These are phyloP conservation scores for Gloeopeniophorella convolvens DNA, from an alignment of 768 basidiomycete genomes.

Conservation along the genomic window DNA sequence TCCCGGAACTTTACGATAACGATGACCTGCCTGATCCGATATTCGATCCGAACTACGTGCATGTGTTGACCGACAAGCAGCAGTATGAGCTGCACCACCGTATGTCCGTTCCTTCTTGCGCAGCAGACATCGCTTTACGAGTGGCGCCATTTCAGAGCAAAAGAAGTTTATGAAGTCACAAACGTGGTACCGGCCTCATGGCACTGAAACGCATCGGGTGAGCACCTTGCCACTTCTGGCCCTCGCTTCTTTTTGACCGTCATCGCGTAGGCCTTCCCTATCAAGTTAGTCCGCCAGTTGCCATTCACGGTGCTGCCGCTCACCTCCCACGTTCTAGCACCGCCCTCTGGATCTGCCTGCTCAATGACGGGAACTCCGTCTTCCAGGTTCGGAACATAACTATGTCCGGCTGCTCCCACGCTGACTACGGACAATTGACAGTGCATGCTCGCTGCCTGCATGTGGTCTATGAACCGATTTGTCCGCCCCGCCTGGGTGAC, in stretches of 20 bases:
- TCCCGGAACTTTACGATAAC: constrained; percentile 63
- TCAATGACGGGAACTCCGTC: constrained; percentile 71
- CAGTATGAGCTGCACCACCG: constrained; percentile 60
- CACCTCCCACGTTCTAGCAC: constrained; percentile 33
- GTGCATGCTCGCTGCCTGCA: constrained; percentile 63
- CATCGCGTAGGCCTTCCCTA: constrained; percentile 62
- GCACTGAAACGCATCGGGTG: constrained; percentile 72
- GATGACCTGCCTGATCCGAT: constrained; percentile 79
- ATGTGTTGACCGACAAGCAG: constrained; percentile 60
- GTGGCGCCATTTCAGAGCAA: constrained; percentile 44
- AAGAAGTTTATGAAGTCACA: constrained; percentile 60
- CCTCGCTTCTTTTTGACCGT: constrained; percentile 10
- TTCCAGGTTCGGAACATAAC: constrained; percentile 50
- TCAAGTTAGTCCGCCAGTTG: constrained; percentile 38
- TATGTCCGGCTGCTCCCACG: constrained; percentile 1
- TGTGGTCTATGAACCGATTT: constrained; percentile 77
- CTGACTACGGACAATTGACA: constrained; percentile 25
- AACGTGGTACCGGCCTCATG: constrained; percentile 86
- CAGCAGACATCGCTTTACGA: constrained; percentile 2
- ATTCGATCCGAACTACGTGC: constrained; percentile 64
- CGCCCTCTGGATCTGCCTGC: constrained; percentile 65
- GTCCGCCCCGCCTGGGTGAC: constrained; percentile 65
- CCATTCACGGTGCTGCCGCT: neutral
- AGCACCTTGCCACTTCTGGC: constrained; percentile 19
- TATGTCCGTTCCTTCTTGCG: constrained; percentile 31